Percentiles rank a stretch among this genome's conserved stretches.
phyloP scores from a whole-genome alignment of 805 yeast genomes.

The Nakazawaea laoshanensis region DNA sequence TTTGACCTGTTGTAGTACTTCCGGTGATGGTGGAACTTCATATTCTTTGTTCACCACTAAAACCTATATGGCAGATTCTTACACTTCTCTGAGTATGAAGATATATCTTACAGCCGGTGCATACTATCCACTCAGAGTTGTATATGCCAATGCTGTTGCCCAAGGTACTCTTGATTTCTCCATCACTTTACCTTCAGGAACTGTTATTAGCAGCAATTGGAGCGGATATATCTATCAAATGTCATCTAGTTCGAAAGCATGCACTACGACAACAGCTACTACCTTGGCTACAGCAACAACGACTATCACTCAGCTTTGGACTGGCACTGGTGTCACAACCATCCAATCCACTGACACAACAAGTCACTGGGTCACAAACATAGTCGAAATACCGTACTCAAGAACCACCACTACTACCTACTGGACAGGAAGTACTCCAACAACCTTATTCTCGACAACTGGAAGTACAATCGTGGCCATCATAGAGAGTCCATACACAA shows the following conservation, averaged over 20 bases:
- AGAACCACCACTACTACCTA: neutral
- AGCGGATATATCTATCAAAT: neutral
- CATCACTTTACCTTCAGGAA: constrained; percentile 18
- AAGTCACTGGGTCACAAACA: neutral
- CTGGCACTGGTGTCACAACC: too few species aligned
- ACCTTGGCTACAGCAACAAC: neutral
- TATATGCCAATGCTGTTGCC: constrained; percentile 15
- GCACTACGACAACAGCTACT: constrained; percentile 10
- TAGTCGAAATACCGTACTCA: too few species aligned
- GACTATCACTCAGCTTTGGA: neutral
- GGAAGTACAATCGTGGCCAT: too few species aligned
- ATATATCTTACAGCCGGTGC: constrained; percentile 12
- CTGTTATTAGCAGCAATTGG: constrained; percentile 12
- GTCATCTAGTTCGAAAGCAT: neutral
- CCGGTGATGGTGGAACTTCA: too few species aligned
- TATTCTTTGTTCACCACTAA: constrained; percentile 5
- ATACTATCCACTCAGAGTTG: constrained; percentile 21
- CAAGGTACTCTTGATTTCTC: constrained; percentile 13
- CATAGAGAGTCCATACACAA: too few species aligned
- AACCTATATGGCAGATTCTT: neutral
- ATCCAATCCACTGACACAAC: too few species aligned
- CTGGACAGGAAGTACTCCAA: neutral
- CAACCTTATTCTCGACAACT: neutral
- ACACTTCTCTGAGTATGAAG: constrained; percentile 1
- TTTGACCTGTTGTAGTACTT: constrained; percentile 24